A percentile compares a stretch with the other conserved stretches of the same genome.
phyloP scores from a whole-genome alignment of 306 rosid species.

The Vachellia collinsii region DNA sequence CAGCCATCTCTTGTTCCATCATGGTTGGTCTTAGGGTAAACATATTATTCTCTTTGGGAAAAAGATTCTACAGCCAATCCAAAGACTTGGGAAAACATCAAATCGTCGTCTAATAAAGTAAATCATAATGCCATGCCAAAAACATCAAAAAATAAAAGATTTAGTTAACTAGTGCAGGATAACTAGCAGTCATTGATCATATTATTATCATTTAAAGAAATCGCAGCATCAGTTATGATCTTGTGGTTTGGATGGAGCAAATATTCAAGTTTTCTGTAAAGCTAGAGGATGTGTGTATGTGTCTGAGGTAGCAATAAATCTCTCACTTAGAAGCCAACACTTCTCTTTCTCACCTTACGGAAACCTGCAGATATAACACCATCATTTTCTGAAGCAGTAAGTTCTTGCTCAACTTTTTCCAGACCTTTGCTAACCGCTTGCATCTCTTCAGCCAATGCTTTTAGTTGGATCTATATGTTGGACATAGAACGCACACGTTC shows the following conservation, averaged over 20 bases:
- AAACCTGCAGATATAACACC: slow-evolving; percentile 85
- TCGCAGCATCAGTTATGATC: slow-evolving; percentile 9
- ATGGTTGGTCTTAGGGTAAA: slow-evolving; percentile 3
- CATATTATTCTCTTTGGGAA: not conserved
- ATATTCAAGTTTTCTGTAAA: not conserved
- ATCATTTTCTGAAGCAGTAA: slow-evolving; percentile 81
- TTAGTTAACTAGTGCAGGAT: slow-evolving; percentile 8
- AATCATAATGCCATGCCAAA: not conserved
- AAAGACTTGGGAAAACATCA: not conserved
- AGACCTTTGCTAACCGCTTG: slow-evolving; percentile 99
- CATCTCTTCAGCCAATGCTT: slow-evolving; percentile 99
- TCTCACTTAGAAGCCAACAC: slow-evolving; percentile 12
- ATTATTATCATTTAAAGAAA: slow-evolving; percentile 3
- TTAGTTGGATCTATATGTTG: slow-evolving; percentile 81
- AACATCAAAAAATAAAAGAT: not conserved
- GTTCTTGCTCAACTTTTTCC: slow-evolving; percentile 97
- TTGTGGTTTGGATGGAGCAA: slow-evolving; percentile 13
- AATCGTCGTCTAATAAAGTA: not conserved
- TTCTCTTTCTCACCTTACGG: slow-evolving; percentile 61
- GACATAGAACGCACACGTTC: slow-evolving; percentile 21
- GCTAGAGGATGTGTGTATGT: not conserved
- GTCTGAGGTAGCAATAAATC: not conserved
- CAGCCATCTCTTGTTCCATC: slow-evolving; percentile 10
- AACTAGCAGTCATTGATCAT: slow-evolving; percentile 18
- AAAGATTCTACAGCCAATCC: not conserved